Base-by-base conservation (phyloP, 2,329 filamentous ascomycete species). In the Pseudogymnoascus destructans region DNA sequence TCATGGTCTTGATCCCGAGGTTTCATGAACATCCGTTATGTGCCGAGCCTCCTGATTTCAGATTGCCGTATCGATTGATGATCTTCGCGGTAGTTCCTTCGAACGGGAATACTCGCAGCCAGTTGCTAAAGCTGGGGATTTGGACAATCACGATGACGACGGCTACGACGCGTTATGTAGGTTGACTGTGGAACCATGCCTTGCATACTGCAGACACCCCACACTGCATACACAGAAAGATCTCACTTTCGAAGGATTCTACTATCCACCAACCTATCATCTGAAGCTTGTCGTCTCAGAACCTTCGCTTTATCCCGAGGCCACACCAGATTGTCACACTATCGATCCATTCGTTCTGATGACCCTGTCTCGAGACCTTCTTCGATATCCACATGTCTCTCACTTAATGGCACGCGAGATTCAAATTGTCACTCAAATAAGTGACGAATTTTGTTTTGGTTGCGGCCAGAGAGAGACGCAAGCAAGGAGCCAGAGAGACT, bases 281-380 rank as follows among this genome's bases (percentile, higher is more conserved):
- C 42, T 59, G 57, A 58, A 57, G 59, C 59, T 61, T 23, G 38
- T 59, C 42, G 57, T 60, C 49, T 59, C 38, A 42, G 54, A 33
- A 36, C 59, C 58, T 30, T 30, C 52, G 9, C 52, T 61, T 40
- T 60, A 40, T 38, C 19, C 60, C 27, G 58, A 61, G 52, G 36
- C 25, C 36, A 59, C 60, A 57, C 56, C 32, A 57, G 38, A 60
- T 58, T 59, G 57, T 46, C 36, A 57, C 36, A 61, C 30, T 58
- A 60, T 61, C 30, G 56, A 61, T 57, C 15, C 57, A 57, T 60
- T 60, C 49, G 52, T 30, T 55, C 59, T 61, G 56, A 61, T 61
- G 60, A 57, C 60, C 32, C 58, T 52, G 15, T 61, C 57, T 35
- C 21, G 56, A 57, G 55, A 60, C 52, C 58, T 61, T 38, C 60